Base-by-base conservation (phyloP, 495 filamentous ascomycete genomes). In the Aspergillus olivimuriae region DNA sequence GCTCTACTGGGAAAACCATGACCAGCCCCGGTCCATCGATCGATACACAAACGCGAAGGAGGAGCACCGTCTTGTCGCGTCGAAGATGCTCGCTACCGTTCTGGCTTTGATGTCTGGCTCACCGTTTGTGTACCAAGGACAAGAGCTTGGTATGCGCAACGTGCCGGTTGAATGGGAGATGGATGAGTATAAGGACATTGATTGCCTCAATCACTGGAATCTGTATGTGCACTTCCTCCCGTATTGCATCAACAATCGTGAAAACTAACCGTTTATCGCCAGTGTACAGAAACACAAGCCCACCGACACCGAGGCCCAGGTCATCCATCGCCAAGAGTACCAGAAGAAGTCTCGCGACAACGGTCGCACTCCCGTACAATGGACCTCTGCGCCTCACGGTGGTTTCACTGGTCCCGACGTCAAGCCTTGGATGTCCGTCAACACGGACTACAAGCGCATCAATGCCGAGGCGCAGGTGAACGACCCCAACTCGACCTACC, bases 61-160 rank as follows among this genome's bases (percentile, higher is more conserved):
- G 2, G 60, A 73, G 40, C 50, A 63, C 24, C 67, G 78, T 17
- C 48, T 60, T 16, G 37, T 62, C 3, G 65, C 72, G 1, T 76
- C 77, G 0, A 88, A 88, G 60, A 73, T 84, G 65, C 57, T 89
- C 30, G 77, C 80, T 0, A 67, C 81, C 15, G 68, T 79, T 54
- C 58, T 82, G 51, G 66, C 68, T 3, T 55, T 81, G 18, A 59
- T 83, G 46, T 75, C 74, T 2, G 86, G 86, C 2, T 87, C 84
- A 0, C 68, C 84, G 1, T 89, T 84, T 55, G 53, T 88, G 4
- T 88, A 85, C 48, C 83, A 89, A 50, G 86, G 86, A 7, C 82
- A 90, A 51, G 85, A 90, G 49, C 61, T 89, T 12, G 86, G 83
- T 1, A 87, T 87, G 79, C 70, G 73, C 23, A 88, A 89, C 53